Conservation (phyloP, 441 rosid species). For the Flueggea neowawraea region DNA sequence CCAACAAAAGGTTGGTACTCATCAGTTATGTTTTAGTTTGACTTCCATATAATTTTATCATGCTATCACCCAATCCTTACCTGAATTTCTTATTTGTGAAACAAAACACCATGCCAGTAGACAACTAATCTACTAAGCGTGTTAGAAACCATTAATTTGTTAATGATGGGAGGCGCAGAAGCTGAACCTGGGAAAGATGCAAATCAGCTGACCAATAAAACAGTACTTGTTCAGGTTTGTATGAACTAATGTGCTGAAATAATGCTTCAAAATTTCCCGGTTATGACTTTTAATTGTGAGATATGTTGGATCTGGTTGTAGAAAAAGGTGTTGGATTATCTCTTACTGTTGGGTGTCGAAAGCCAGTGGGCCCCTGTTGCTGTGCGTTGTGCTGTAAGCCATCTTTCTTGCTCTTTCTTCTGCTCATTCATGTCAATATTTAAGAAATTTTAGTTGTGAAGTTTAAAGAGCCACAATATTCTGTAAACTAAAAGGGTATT, state of each 20-base stretch:
- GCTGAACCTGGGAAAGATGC: conserved; percentile 70
- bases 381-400: conserved; percentile 79
- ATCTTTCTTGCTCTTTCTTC: conserved; percentile 15
- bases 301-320: conserved; percentile 28
- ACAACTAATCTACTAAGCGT: conserved; percentile 87
- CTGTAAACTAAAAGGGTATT: not conserved
- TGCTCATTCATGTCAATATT: not conserved
- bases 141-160: conserved; percentile 81
- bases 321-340: conserved; percentile 79
- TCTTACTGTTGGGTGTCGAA: conserved; percentile 89
- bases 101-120: conserved; percentile 78
- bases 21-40: conserved; percentile 17
- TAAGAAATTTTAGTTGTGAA: too few species aligned
- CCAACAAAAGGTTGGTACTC: conserved; percentile 92
- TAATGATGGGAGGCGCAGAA: conserved; percentile 69
- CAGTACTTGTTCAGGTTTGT: conserved; percentile 86
- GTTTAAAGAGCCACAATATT: too few species aligned
- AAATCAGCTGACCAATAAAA: conserved; percentile 74
- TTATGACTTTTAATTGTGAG: conserved; percentile 18
- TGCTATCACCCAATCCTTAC: conserved; percentile 33
- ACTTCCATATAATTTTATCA: conserved; percentile 2
- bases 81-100: conserved; percentile 35
- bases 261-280: not conserved
- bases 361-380: conserved; percentile 97
- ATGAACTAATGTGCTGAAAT: conserved; percentile 6